Evolutionary conservation across 495 filamentous ascomycete species (phyloP).

Genomic region (Pyrenopolyporus hunteri): DNA sequence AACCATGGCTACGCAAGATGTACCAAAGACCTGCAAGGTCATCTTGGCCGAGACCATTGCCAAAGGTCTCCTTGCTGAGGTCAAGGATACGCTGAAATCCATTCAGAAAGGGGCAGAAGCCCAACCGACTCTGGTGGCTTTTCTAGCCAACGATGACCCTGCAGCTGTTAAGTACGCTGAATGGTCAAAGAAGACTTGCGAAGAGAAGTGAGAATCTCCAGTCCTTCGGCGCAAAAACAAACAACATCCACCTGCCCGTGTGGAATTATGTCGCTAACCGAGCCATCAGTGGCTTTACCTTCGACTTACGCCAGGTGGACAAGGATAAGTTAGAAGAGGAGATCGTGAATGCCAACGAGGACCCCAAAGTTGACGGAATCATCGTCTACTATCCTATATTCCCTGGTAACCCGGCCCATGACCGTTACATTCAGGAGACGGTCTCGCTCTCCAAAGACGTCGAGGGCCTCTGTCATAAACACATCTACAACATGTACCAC

Average conservation of each 20-base stretch:
- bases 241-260: no score
- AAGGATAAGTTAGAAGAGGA: slow-evolving; percentile 88
- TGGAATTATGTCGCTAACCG: slow-evolving; percentile 27
- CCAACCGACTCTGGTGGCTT: slow-evolving; percentile 82
- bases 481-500: slow-evolving; percentile 99
- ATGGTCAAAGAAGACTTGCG: slow-evolving; percentile 95
- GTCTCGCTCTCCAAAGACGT: slow-evolving; percentile 90
- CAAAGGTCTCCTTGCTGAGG: slow-evolving; percentile 77
- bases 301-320: slow-evolving; percentile 78
- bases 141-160: slow-evolving; percentile 89
- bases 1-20: slow-evolving; percentile 50
- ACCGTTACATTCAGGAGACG: slow-evolving; percentile 95
- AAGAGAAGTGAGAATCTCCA: slow-evolving; percentile 77
- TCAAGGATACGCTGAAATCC: slow-evolving; percentile 70
- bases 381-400: slow-evolving; percentile 99
- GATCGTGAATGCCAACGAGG: slow-evolving; percentile 80
- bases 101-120: slow-evolving; percentile 56
- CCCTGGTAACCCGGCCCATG: slow-evolving; percentile 71
- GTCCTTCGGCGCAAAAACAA: slow-evolving; percentile 16
- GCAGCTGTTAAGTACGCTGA: slow-evolving; percentile 92
- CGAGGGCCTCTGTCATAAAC: slow-evolving; percentile 89
- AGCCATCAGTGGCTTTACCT: slow-evolving; percentile 77
- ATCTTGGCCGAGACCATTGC: slow-evolving; percentile 85
- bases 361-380: slow-evolving; percentile 82
- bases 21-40: slow-evolving; percentile 82